phyloP scores from a whole-genome alignment of 768 basidiomycete genomes.

The Tulasnella sp. region DNA sequence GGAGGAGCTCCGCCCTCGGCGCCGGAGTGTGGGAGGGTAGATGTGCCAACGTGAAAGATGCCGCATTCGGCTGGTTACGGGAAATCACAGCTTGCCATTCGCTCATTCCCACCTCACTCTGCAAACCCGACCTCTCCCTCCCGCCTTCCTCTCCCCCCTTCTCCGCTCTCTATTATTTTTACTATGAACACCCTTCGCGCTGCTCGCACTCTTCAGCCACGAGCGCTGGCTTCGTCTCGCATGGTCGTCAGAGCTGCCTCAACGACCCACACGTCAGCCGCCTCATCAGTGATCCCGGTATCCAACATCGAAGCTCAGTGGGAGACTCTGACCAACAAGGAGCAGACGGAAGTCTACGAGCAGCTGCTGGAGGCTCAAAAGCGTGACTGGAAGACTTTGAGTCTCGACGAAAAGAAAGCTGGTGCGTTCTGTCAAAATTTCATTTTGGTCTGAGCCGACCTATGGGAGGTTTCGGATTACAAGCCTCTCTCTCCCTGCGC shows the following conservation, averaged over 20 bases:
- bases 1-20: neutral
- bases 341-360: slow-evolving; percentile 68
- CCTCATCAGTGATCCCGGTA: slow-evolving; percentile 46
- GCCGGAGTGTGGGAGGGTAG: neutral
- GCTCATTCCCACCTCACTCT: neutral
- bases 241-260: neutral
- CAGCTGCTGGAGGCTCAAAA: slow-evolving; percentile 88
- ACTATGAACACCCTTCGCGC: slow-evolving; percentile 2
- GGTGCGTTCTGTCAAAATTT: slow-evolving; percentile 46
- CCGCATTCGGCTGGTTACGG: neutral
- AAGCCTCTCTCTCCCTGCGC: neutral
- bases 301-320: slow-evolving; percentile 93
- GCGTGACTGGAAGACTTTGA: slow-evolving; percentile 89
- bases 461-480: slow-evolving; percentile 1
- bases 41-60: neutral
- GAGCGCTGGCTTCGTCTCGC: neutral
- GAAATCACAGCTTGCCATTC: neutral
- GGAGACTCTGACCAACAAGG: slow-evolving; percentile 53
- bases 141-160: neutral
- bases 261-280: slow-evolving; percentile 9
- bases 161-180: neutral
- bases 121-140: neutral
- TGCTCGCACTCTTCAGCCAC: neutral
- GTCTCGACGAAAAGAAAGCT: slow-evolving; percentile 94
- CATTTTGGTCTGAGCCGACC: neutral